Conservation (phyloP, 2,329 filamentous ascomycete genomes). For the Elsinoe arachidis region DNA sequence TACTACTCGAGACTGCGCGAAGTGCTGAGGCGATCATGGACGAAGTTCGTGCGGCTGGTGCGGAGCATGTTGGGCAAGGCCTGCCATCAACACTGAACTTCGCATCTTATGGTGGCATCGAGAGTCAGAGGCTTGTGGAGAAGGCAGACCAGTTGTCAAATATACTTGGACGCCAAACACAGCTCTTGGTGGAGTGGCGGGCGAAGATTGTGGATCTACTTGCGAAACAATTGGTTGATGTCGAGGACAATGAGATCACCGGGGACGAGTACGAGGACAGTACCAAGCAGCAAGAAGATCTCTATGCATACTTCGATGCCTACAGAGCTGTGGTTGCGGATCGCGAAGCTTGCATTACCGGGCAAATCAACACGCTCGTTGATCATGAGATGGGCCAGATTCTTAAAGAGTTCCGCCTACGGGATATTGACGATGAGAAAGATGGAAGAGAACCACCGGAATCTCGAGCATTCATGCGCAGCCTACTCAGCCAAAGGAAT, state of each 20-base stretch:
- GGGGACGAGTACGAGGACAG: constrained; percentile 88
- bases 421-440: constrained; percentile 28
- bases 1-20: constrained; percentile 51
- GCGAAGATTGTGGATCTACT: constrained; percentile 63
- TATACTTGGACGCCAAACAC: constrained; percentile 63
- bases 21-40: constrained; percentile 59
- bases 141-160: constrained; percentile 56
- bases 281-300: constrained; percentile 76
- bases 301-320: constrained; percentile 77
- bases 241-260: constrained; percentile 67
- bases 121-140: constrained; percentile 58
- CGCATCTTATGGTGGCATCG: constrained; percentile 56
- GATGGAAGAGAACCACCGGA: background rate
- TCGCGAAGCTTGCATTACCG: constrained; percentile 66
- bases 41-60: constrained; percentile 39
- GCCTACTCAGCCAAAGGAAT: constrained; percentile 39
- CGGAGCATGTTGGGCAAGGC: constrained; percentile 33
- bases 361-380: constrained; percentile 65
- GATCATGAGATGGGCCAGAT: constrained; percentile 57
- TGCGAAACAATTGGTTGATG: constrained; percentile 68
- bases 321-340: constrained; percentile 70
- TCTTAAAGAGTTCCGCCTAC: constrained; percentile 33
- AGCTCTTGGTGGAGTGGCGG: constrained; percentile 65
- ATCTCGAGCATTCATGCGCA: constrained; percentile 52
- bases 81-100: constrained; percentile 39